phyloP scores from a whole-genome alignment of 1,284 basidiomycete species.

The Leccinum pachyderme region DNA sequence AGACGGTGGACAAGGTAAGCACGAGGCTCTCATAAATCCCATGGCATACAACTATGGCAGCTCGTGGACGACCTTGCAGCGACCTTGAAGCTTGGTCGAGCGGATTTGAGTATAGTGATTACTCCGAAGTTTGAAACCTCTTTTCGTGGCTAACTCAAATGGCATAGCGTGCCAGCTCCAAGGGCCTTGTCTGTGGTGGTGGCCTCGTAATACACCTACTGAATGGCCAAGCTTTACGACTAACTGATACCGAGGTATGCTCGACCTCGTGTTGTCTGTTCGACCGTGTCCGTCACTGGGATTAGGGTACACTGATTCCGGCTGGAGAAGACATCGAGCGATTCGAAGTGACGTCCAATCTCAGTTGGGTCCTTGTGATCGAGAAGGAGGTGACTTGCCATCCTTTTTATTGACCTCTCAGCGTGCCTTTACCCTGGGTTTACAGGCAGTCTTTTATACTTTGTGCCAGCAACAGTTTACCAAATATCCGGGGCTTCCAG shows the following conservation, averaged over 20 bases:
- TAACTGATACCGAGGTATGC: constrained; percentile 57
- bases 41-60: constrained; percentile 40
- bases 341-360: constrained; percentile 50
- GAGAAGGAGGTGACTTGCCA: constrained; percentile 79
- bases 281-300: not conserved
- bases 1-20: constrained; percentile 69
- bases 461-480: constrained; percentile 60
- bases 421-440: not conserved
- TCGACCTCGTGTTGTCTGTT: not conserved
- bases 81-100: constrained; percentile 69
- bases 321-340: constrained; percentile 64
- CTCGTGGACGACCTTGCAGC: constrained; percentile 87
- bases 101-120: constrained; percentile 77
- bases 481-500: constrained; percentile 46
- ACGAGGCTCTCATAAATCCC: not conserved
- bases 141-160: constrained; percentile 9
- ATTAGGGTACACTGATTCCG: constrained; percentile 74
- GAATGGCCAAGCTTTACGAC: constrained; percentile 51
- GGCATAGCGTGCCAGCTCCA: constrained; percentile 80
- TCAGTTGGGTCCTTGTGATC: constrained; percentile 80
- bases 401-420: constrained; percentile 1
- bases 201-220: constrained; percentile 56
- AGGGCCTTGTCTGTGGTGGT: constrained; percentile 78
- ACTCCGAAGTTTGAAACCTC: not conserved
- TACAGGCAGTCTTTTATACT: constrained; percentile 85